phyloP scores from a whole-genome alignment of 176 grass and related monocot species.

The Raddia distichophylla region DNA sequence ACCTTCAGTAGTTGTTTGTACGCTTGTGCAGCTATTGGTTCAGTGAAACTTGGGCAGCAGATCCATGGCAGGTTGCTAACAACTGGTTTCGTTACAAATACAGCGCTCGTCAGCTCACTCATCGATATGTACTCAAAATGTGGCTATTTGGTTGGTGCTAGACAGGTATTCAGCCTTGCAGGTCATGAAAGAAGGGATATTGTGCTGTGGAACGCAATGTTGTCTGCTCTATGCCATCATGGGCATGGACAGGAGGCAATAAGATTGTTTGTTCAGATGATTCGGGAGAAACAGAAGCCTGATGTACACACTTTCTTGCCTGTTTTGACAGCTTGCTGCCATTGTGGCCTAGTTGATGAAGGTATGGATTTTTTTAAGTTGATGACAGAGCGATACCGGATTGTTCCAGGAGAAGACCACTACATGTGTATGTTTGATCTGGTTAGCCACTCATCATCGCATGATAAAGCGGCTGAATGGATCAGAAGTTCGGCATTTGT shows the following conservation, averaged over 20 bases:
- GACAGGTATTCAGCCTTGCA: slow-evolving; percentile 47
- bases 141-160: slow-evolving; percentile 51
- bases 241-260: slow-evolving; percentile 46
- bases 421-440: slow-evolving; percentile 64
- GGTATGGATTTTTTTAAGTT: slow-evolving; percentile 64
- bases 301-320: slow-evolving; percentile 57
- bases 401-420: slow-evolving; percentile 61
- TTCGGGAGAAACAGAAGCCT: slow-evolving; percentile 49
- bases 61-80: slow-evolving; percentile 58
- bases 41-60: slow-evolving; percentile 60
- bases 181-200: slow-evolving; percentile 42
- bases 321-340: slow-evolving; percentile 62
- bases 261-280: slow-evolving; percentile 66
- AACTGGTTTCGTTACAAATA: slow-evolving; percentile 50
- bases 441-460: slow-evolving; percentile 43
- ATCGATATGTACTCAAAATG: slow-evolving; percentile 89
- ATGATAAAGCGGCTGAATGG: slow-evolving; percentile 57
- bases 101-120: slow-evolving; percentile 48
- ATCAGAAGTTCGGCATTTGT: slow-evolving; percentile 44
- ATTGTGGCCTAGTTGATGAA: slow-evolving; percentile 58
- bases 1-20: slow-evolving; percentile 60
- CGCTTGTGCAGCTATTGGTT: slow-evolving; percentile 56
- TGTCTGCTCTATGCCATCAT: slow-evolving; percentile 68
- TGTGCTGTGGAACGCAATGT: slow-evolving; percentile 59
- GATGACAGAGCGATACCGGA: slow-evolving; percentile 61